phyloP scores from a whole-genome alignment of 108 stramenopile species.

The Fragilariopsis cylindrus region DNA sequence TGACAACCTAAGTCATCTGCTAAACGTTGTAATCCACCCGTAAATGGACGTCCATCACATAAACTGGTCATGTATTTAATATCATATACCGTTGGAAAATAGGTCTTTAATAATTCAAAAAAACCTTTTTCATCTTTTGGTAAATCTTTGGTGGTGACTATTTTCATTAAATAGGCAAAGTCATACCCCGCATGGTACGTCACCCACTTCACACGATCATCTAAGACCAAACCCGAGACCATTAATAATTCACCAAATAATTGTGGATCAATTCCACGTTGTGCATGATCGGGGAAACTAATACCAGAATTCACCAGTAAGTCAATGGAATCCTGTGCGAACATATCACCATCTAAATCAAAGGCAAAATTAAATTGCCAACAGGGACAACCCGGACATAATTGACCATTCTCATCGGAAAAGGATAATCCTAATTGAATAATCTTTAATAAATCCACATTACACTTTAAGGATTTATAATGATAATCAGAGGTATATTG shows the following conservation, averaged over 20 bases:
- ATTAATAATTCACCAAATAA: conserved; percentile 97
- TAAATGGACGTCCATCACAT: conserved; percentile 80
- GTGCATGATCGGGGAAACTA: conserved; percentile 92
- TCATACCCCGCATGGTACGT: conserved; percentile 98
- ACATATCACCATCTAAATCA: conserved; percentile 94
- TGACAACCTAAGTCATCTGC: conserved; percentile 93
- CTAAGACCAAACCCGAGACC: conserved; percentile 95
- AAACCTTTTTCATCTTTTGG: conserved; percentile 86
- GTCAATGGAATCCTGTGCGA: conserved; percentile 98
- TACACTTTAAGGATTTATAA: conserved; percentile 97
- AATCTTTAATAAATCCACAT: conserved; percentile 97
- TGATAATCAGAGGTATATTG: conserved; percentile 91
- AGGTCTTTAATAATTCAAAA: conserved; percentile 91
- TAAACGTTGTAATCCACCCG: conserved; percentile 92
- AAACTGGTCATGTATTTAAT: conserved; percentile 97
- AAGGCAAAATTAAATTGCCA: conserved; percentile 99
- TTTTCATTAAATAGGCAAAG: conserved; percentile 96
- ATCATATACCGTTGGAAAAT: conserved; percentile 98
- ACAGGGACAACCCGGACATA: conserved; percentile 89
- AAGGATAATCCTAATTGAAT: conserved; percentile 97
- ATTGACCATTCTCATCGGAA: conserved; percentile 93
- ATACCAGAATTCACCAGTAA: conserved; percentile 93
- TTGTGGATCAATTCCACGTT: conserved; percentile 91
- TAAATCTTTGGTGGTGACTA: conserved; percentile 80
- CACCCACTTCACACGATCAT: conserved; percentile 96